phyloP scores from a whole-genome alignment of 257 asterid species.

The Lithospermum erythrorhizon region DNA sequence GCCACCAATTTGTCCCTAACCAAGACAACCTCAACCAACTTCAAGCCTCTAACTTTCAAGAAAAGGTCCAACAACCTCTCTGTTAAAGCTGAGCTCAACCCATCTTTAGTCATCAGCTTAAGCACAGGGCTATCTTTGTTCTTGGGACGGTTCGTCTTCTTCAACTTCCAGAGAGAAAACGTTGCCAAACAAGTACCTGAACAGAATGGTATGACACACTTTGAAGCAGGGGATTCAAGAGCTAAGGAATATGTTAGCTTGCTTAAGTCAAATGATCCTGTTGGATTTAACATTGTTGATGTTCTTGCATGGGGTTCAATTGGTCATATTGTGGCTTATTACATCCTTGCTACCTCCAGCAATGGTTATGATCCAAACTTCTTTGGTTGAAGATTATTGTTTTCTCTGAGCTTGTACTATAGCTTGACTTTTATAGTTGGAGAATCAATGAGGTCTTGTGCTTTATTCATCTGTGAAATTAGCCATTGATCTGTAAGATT shows the following conservation, averaged over 20 bases:
- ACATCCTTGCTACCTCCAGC: constrained; percentile 86
- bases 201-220: constrained; percentile 80
- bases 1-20: constrained; percentile 13
- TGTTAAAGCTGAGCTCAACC: constrained; percentile 64
- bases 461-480: background rate
- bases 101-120: constrained; percentile 67
- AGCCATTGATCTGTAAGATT: too few species aligned
- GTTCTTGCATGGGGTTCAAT: constrained; percentile 95
- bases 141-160: constrained; percentile 86
- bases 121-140: constrained; percentile 90
- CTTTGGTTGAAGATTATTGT: constrained; percentile 20
- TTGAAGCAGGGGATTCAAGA: constrained; percentile 79
- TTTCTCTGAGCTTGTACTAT: background rate
- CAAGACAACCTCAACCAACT: constrained; percentile 19
- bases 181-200: constrained; percentile 90
- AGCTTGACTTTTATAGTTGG: background rate
- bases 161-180: constrained; percentile 93
- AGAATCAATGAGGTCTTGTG: background rate
- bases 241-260: constrained; percentile 95
- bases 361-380: constrained; percentile 92
- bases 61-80: constrained; percentile 11
- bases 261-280: constrained; percentile 86
- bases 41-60: constrained; percentile 28
- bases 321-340: constrained; percentile 90
- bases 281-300: constrained; percentile 90